A percentile compares a stretch with the other conserved stretches of the same genome.
Evolutionary conservation across 2,329 filamentous ascomycete species (phyloP).

Genomic region (Colletotrichum cuscutae): DNA sequence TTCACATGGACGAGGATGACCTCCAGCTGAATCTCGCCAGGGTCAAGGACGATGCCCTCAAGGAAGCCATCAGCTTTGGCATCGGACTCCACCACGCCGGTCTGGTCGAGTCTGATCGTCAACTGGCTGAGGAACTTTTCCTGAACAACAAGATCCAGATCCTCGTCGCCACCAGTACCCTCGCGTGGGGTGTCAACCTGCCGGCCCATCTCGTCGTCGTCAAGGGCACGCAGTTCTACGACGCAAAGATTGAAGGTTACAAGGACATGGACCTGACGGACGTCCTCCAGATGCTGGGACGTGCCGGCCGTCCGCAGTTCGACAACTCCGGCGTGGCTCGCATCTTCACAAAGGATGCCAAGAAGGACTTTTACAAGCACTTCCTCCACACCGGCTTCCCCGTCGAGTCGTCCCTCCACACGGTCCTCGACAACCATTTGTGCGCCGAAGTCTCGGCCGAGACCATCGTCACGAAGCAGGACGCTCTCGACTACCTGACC

Average conservation of each 20-base stretch:
- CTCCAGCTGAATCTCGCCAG: conserved; percentile 86
- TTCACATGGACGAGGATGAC: conserved; percentile 95
- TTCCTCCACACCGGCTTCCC: conserved; percentile 98
- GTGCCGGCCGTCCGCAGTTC: conserved; percentile 95
- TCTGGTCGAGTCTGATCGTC: conserved; percentile 92
- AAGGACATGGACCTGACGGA: conserved; percentile 99
- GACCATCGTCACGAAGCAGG: conserved; percentile 93
- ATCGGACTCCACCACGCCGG: conserved; percentile 98
- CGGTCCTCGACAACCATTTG: conserved; percentile 96
- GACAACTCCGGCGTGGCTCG: conserved; percentile 95
- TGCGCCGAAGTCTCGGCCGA: conserved; percentile 94
- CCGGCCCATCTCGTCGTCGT: conserved; percentile 97
- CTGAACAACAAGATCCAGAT: conserved; percentile 98
- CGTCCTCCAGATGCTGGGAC: conserved; percentile 96
- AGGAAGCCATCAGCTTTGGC: conserved; percentile 95
- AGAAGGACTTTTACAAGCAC: conserved; percentile 99
- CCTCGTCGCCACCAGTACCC: conserved; percentile 91
- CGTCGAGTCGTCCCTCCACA: conserved; percentile 95
- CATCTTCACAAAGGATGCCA: conserved; percentile 96
- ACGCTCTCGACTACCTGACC: conserved; percentile 95
- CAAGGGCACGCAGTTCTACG: conserved; percentile 97
- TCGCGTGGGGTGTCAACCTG: conserved; percentile 98
- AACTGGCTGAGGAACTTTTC: conserved; percentile 93
- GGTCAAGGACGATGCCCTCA: conserved; percentile 92
- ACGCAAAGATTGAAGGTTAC: conserved; percentile 97